Conservation (phyloP, 768 basidiomycete species). For the Termitomyces sp. region DNA sequence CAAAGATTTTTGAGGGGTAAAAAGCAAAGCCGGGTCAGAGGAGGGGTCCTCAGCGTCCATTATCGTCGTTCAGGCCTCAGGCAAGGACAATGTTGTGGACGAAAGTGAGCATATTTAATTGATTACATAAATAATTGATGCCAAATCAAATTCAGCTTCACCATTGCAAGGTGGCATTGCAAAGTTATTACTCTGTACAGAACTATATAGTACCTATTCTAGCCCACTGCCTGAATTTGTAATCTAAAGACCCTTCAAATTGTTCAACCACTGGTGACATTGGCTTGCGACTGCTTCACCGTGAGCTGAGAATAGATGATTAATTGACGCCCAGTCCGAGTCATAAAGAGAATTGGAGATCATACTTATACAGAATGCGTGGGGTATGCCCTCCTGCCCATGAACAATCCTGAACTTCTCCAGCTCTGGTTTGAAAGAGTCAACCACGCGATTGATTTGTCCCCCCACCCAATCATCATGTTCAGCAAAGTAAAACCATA, state of each 20-base stretch:
- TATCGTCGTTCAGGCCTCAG: neutral
- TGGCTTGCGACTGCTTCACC: conserved; percentile 47
- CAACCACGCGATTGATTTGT: conserved; percentile 45
- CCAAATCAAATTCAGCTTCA: neutral
- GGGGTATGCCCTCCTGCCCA: conserved; percentile 52
- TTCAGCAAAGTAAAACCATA: conserved; percentile 59
- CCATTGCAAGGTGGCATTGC: too few species aligned
- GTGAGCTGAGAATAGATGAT: conserved; percentile 40
- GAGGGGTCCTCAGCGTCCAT: conserved; percentile 19
- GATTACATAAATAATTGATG: neutral
- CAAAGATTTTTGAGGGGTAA: conserved; percentile 19
- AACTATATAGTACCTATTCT: too few species aligned
- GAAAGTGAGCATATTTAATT: neutral
- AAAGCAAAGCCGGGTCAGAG: conserved; percentile 20
- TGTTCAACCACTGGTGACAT: conserved; percentile 29
- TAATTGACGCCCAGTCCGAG: too few species aligned
- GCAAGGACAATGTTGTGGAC: neutral
- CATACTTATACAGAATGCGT: conserved; percentile 76
- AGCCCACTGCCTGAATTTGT: neutral
- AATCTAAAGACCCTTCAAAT: neutral
- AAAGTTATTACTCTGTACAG: too few species aligned
- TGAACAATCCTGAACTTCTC: conserved; percentile 38
- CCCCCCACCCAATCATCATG: conserved; percentile 70
- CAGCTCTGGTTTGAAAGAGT: conserved; percentile 33
- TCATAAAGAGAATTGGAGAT: neutral